These are phyloP conservation scores for Leptodermis oblonga DNA, from an alignment of 257 asterid species.

Conservation along the genomic window DNA sequence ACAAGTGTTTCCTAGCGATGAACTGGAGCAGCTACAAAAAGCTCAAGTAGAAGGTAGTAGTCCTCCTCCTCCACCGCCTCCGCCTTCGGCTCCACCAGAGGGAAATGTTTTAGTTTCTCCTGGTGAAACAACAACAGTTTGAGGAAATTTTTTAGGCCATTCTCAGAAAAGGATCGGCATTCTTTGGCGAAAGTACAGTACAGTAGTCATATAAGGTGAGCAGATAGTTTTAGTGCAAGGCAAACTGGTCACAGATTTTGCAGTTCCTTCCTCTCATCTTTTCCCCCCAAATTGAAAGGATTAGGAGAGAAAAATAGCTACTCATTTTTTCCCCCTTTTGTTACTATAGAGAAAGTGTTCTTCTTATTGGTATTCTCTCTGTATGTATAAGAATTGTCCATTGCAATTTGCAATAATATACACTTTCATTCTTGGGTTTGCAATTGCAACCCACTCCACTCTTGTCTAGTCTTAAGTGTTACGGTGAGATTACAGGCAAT, in stretches of 20 bases:
- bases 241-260: too few species aligned
- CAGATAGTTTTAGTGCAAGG: neutral
- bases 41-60: conserved; percentile 33
- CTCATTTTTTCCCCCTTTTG: neutral
- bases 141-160: conserved; percentile 16
- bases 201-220: neutral
- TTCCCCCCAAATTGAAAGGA: neutral
- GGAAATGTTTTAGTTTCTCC: conserved; percentile 51
- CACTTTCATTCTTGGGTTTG: too few species aligned
- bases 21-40: conserved; percentile 53
- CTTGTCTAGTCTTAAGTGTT: too few species aligned
- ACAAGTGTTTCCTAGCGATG: conserved; percentile 65
- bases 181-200: too few species aligned
- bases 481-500: too few species aligned
- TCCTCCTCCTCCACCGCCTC: too few species aligned
- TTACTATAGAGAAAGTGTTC: too few species aligned
- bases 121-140: conserved; percentile 56
- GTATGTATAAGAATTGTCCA: too few species aligned
- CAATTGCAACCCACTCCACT: too few species aligned
- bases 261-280: neutral
- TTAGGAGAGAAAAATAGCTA: neutral
- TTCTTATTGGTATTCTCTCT: too few species aligned
- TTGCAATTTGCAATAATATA: too few species aligned
- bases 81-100: too few species aligned
- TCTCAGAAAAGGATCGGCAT: neutral